Conservation (phyloP, 2,329 filamentous ascomycete species). For the Exophiala xenobiotica region DNA sequence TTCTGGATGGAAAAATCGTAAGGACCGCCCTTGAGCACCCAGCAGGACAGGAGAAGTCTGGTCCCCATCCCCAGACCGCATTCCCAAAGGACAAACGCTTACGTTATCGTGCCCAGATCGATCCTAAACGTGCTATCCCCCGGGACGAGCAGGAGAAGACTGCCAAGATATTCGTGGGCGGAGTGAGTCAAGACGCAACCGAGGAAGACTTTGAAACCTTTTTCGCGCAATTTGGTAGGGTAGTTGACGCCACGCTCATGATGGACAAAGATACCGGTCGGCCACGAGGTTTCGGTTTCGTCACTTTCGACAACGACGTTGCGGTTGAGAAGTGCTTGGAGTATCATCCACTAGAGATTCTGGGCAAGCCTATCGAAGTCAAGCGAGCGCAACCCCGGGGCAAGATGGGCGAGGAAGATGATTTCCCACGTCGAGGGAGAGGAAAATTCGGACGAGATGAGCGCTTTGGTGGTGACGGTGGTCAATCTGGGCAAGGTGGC, state of each 20-base stretch:
- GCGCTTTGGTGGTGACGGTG: slow-evolving; percentile 40
- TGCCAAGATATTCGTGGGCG: slow-evolving; percentile 97
- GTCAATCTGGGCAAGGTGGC: slow-evolving; percentile 46
- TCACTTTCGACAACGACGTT: slow-evolving; percentile 94
- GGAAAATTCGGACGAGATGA: slow-evolving; percentile 41
- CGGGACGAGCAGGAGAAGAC: slow-evolving; percentile 98
- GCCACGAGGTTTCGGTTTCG: slow-evolving; percentile 93
- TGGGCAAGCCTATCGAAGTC: slow-evolving; percentile 94
- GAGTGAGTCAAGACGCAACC: slow-evolving; percentile 94
- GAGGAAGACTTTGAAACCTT: slow-evolving; percentile 96
- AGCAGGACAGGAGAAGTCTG: slow-evolving; percentile 23
- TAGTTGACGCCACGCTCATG: slow-evolving; percentile 97
- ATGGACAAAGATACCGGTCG: slow-evolving; percentile 99
- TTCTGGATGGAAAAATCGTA: slow-evolving; percentile 97
- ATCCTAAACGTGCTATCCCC: slow-evolving; percentile 95
- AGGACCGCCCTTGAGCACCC: slow-evolving; percentile 40
- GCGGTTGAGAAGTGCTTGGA: slow-evolving; percentile 90
- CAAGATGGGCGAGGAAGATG: slow-evolving; percentile 89
- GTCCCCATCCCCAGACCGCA: slow-evolving; percentile 12
- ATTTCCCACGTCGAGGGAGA: slow-evolving; percentile 54
- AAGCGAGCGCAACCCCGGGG: slow-evolving; percentile 96
- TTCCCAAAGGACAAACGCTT: slow-evolving; percentile 27
- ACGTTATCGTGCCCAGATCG: slow-evolving; percentile 64
- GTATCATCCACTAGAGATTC: slow-evolving; percentile 75
- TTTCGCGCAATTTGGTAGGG: slow-evolving; percentile 93